Percentiles rank a stretch among this genome's conserved stretches.
Evolutionary conservation across 2,329 filamentous ascomycete species (phyloP).

Genomic region (Verticillium nubilum): DNA sequence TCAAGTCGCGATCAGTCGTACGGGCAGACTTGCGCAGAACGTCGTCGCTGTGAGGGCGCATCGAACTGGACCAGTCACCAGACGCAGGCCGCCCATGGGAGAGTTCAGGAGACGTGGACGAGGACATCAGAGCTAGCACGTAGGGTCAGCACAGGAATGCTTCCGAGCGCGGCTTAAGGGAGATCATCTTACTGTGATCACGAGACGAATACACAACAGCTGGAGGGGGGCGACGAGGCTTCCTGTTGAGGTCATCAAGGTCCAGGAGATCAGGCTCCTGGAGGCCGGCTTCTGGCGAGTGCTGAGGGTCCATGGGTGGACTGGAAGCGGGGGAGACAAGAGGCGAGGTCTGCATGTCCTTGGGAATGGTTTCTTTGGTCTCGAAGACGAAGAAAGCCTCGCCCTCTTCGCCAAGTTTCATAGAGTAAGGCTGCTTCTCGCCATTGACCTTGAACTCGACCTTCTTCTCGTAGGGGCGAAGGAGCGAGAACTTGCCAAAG

Average conservation of each 20-base stretch:
- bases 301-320: conserved; percentile 56
- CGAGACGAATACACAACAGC: conserved; percentile 32
- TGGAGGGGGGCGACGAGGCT: conserved; percentile 38
- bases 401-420: conserved; percentile 96
- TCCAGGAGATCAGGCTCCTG: conserved; percentile 68
- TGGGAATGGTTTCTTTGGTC: conserved; percentile 86
- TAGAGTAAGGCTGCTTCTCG: conserved; percentile 84
- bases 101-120: conserved; percentile 42
- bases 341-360: conserved; percentile 88
- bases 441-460: conserved; percentile 97
- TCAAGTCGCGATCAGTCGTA: conserved; percentile 25
- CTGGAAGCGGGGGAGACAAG: conserved; percentile 85
- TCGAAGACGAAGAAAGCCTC: conserved; percentile 99
- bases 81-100: conserved; percentile 38
- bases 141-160: not conserved
- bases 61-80: conserved; percentile 42
- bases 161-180: not conserved
- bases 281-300: conserved; percentile 38
- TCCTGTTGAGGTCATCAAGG: conserved; percentile 45
- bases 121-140: not conserved
- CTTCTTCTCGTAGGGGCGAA: conserved; percentile 96
- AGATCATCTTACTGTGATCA: not conserved
- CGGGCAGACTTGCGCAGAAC: conserved; percentile 43
- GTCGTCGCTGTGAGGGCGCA: conserved; percentile 50
- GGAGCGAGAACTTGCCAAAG: conserved; percentile 95